phyloP scores from a whole-genome alignment of 2,329 filamentous ascomycete species.

The Fusarium nelsonii region DNA sequence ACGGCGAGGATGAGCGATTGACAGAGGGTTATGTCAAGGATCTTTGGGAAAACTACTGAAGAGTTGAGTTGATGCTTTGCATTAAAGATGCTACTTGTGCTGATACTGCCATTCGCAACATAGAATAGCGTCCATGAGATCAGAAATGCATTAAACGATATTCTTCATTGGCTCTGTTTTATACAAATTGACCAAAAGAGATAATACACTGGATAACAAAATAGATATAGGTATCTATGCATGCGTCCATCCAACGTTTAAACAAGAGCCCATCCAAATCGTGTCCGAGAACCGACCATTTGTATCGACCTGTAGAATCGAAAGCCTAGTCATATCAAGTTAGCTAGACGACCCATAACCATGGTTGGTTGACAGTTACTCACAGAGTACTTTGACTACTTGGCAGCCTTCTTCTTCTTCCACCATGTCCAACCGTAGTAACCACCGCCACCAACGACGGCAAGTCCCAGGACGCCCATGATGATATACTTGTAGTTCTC shows the following conservation, averaged over 20 bases:
- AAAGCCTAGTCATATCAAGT: not conserved
- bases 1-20: constrained; percentile 80
- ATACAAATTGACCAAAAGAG: not conserved
- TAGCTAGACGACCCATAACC: not conserved
- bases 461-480: too few relatives aligned
- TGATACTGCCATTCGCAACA: not conserved
- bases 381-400: not conserved
- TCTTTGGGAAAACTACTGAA: constrained; percentile 76
- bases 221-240: not conserved
- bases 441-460: not conserved
- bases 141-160: not conserved
- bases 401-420: not conserved
- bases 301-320: not conserved
- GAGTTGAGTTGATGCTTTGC: not conserved
- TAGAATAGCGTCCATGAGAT: not conserved
- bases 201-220: not conserved
- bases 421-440: not conserved
- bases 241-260: not conserved
- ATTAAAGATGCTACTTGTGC: too few relatives aligned
- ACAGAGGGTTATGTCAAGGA: constrained; percentile 89
- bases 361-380: not conserved
- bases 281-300: not conserved
- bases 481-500: not conserved
- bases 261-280: not conserved
- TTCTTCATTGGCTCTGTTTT: not conserved